Conservation (phyloP, 495 filamentous ascomycete species). For the Viridothelium virens region DNA sequence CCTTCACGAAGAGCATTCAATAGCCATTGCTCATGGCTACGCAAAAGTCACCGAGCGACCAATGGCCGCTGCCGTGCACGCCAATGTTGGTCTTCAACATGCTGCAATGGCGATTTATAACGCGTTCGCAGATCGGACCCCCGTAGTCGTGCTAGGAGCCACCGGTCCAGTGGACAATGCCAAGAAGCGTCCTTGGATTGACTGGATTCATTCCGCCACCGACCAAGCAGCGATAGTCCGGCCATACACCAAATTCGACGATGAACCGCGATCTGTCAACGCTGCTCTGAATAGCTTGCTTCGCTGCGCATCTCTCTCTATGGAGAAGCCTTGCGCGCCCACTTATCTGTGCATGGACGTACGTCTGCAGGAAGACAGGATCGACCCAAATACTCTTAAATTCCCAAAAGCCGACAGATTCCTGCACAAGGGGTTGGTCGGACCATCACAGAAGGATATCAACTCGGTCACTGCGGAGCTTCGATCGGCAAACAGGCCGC, state of each 20-base stretch:
- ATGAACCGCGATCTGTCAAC: constrained; percentile 21
- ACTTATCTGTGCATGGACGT: constrained; percentile 22
- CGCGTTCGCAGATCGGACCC: constrained; percentile 21
- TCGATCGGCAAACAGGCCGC: constrained; percentile 12
- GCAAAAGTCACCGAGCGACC: constrained; percentile 24
- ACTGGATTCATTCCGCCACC: constrained; percentile 20
- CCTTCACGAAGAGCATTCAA: constrained; percentile 25
- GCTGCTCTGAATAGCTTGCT: constrained; percentile 20
- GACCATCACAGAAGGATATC: constrained; percentile 7
- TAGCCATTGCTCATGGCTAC: constrained; percentile 25
- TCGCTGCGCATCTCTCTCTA: constrained; percentile 14
- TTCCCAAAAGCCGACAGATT: constrained; percentile 14
- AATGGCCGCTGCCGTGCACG: constrained; percentile 23
- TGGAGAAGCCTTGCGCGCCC: constrained; percentile 18
- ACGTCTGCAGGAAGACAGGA: constrained; percentile 18
- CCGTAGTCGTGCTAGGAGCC: constrained; percentile 22
- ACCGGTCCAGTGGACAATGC: constrained; percentile 22
- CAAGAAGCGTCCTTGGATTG: constrained; percentile 24
- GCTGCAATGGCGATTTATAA: constrained; percentile 24
- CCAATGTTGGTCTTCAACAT: constrained; percentile 25
- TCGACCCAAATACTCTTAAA: constrained; percentile 14
- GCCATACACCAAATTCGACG: constrained; percentile 23
- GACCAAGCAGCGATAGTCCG: constrained; percentile 23
- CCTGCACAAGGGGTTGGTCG: background rate
- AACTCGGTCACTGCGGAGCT: constrained; percentile 8